Percentiles rank a stretch among this genome's conserved stretches.
phyloP scores from a whole-genome alignment of 768 basidiomycete genomes.

The Boletellus emodensis region DNA sequence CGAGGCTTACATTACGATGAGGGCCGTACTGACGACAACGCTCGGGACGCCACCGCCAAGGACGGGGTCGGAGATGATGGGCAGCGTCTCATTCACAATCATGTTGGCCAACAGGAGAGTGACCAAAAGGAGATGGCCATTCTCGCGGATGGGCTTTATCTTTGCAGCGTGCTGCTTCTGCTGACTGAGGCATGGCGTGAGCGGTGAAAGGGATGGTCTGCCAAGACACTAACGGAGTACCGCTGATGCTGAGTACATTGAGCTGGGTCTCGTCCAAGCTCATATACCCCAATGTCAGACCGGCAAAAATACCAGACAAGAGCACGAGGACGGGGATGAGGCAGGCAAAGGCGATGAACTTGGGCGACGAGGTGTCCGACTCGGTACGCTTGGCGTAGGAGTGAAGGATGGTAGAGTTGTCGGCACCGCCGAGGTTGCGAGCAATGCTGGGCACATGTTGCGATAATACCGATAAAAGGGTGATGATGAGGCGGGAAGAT shows the following conservation, averaged over 20 bases:
- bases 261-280: conserved; percentile 90
- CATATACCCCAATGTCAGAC: conserved; percentile 90
- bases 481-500: conserved; percentile 44
- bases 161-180: conserved; percentile 79
- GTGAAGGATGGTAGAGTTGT: conserved; percentile 19
- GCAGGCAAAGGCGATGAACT: conserved; percentile 40
- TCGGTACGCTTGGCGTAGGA: conserved; percentile 31
- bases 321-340: conserved; percentile 85
- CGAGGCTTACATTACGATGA: conserved; percentile 78
- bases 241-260: conserved; percentile 79
- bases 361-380: conserved; percentile 12
- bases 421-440: conserved; percentile 17
- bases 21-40: conserved; percentile 76
- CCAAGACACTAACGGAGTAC: conserved; percentile 60
- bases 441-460: conserved; percentile 44
- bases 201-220: background rate
- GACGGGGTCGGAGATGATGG: conserved; percentile 75
- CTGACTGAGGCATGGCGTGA: conserved; percentile 41
- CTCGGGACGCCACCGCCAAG: conserved; percentile 76
- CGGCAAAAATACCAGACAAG: conserved; percentile 83
- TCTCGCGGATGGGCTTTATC: conserved; percentile 82
- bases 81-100: conserved; percentile 87
- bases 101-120: conserved; percentile 85
- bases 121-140: conserved; percentile 79
- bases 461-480: conserved; percentile 40